Percentiles rank a stretch among this genome's conserved stretches.
Evolutionary conservation across 2,329 filamentous ascomycete species (phyloP).

Genomic region (Verruconis gallopava): DNA sequence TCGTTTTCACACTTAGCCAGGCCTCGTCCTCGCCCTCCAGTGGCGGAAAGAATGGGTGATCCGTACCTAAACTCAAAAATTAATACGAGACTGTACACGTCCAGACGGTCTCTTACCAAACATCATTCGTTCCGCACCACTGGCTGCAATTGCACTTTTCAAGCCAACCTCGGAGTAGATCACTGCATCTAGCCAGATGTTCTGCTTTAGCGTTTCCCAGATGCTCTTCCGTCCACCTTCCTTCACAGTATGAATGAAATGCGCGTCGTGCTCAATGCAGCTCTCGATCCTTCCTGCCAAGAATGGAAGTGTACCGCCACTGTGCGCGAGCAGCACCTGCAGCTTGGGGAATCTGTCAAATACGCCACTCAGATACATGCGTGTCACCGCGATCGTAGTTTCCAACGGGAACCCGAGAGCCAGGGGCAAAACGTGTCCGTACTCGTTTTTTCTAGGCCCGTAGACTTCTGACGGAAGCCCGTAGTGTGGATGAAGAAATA

Average conservation of each 20-base stretch:
- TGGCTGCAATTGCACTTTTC: constrained; percentile 55
- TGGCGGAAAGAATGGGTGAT: constrained; percentile 78
- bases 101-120: constrained; percentile 48
- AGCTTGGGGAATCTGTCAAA: constrained; percentile 63
- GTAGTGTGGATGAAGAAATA: constrained; percentile 90
- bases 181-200: constrained; percentile 81
- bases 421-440: constrained; percentile 77
- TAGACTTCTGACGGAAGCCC: constrained; percentile 71
- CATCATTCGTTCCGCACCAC: constrained; percentile 55
- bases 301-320: constrained; percentile 79
- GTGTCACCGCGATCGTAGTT: constrained; percentile 77
- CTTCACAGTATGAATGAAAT: constrained; percentile 42
- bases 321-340: constrained; percentile 71
- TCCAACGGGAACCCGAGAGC: constrained; percentile 84
- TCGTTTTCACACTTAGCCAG: constrained; percentile 57
- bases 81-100: no score
- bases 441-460: constrained; percentile 58
- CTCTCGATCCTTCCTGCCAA: constrained; percentile 79
- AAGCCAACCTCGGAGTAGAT: constrained; percentile 66
- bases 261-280: constrained; percentile 71
- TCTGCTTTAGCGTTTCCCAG: constrained; percentile 55
- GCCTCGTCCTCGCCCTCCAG: constrained; percentile 48
- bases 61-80: constrained; percentile 44
- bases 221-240: constrained; percentile 45
- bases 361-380: constrained; percentile 78